Base-by-base conservation (phyloP, 495 filamentous ascomycete species). In the Talaromyces nanjingensis region DNA sequence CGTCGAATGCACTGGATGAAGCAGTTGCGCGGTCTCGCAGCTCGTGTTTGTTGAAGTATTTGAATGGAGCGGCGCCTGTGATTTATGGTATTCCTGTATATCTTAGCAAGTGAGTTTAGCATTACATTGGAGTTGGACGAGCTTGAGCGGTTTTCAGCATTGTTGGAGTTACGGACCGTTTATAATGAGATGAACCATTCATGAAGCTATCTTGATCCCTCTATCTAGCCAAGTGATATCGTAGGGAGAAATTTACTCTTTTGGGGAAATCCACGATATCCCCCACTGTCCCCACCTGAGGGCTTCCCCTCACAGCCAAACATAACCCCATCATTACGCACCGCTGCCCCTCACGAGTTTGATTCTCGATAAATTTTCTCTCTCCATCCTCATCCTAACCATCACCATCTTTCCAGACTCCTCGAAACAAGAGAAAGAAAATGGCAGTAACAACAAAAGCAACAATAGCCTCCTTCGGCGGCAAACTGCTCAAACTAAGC, bases 1-100 rank as follows among this genome's bases (percentile, higher is more conserved):
- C 18, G 18, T 49, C 45, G 16, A 45, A 27, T n/a, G 53, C n/a
- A 14, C 74, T 98, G 64, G 89, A 91, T 34, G 85, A 92, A 70
- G 96, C 96, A 0, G 89, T 97, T 8, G 86, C 85, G 3, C 80
- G 77, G 68, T 89, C 88, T 12, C 82, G 91, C 59, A 80, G 82
- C 37, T 84, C 86, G 6, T 98, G 94, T 77, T 83, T 89, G 65
- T 85, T 98, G 75, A 84, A 84, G 69, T 97, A 96, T 78, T 79
- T 98, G 65, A 98, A 96, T 69, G 94, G 91, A 0, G 94, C 93
- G 11, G 92, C 92, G 65, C 89, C 91, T 16, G 92, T 91, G 59
- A 90, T 98, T 49, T 98, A 98, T 81, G 94, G 94, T 2, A 85
- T 98, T 70, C 94, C 94, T 64, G 90, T 96, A 64, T 96, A 90